phyloP scores from a whole-genome alignment of 2,329 filamentous ascomycete species.

The Pseudopyrenochaeta lycopersici region DNA sequence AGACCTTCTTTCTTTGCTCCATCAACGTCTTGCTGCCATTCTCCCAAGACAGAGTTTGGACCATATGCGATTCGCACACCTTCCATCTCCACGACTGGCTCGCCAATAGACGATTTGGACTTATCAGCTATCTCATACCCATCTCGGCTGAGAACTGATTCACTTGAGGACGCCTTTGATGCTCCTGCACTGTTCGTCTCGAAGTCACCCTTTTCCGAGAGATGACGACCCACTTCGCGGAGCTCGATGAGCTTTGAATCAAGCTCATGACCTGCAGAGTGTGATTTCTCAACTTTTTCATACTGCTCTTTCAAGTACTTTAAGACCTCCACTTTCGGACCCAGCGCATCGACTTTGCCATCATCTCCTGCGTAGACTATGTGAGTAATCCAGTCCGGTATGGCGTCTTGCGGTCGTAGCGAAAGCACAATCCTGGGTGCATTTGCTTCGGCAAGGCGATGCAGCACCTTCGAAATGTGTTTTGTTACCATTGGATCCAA shows the following conservation, averaged over 20 bases:
- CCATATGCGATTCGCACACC: slow-evolving; percentile 85
- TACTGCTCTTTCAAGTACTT: slow-evolving; percentile 49
- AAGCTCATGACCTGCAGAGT: slow-evolving; percentile 8
- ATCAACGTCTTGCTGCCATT: slow-evolving; percentile 72
- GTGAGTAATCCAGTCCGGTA: slow-evolving; percentile 93
- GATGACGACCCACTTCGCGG: slow-evolving; percentile 38
- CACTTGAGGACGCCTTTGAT: slow-evolving; percentile 1
- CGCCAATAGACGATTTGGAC: slow-evolving; percentile 55
- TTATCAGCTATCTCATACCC: slow-evolving; percentile 37
- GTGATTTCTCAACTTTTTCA: slow-evolving; percentile 27
- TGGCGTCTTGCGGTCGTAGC: slow-evolving; percentile 82
- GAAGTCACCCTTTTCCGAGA: slow-evolving; percentile 40
- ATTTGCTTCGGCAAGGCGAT: slow-evolving; percentile 70
- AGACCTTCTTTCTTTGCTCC: slow-evolving; percentile 68
- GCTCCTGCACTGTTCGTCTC: slow-evolving; percentile 14
- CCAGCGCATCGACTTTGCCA: slow-evolving; percentile 72
- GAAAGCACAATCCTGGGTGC: slow-evolving; percentile 79
- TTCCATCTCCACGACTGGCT: slow-evolving; percentile 85
- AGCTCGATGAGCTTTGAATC: slow-evolving; percentile 33
- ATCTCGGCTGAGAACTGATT: slow-evolving; percentile 37
- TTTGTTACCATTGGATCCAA: slow-evolving; percentile 84
- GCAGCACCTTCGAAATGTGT: slow-evolving; percentile 75
- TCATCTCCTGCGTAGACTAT: slow-evolving; percentile 75
- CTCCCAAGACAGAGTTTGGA: slow-evolving; percentile 77
- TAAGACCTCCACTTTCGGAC: slow-evolving; percentile 70